phyloP scores from a whole-genome alignment of 345 rosid genomes.

The Murraya paniculata region DNA sequence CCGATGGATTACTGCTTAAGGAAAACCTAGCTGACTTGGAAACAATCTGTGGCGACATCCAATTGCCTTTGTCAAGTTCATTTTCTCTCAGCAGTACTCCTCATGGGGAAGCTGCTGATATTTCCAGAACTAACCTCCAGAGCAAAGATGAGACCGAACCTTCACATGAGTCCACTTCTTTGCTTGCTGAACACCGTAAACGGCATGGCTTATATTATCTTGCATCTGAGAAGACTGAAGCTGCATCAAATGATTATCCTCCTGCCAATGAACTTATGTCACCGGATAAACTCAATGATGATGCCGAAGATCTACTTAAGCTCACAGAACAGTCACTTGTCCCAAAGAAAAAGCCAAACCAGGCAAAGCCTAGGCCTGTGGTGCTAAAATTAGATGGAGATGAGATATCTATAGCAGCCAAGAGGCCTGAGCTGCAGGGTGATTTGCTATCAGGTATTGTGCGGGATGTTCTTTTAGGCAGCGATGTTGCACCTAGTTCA shows the following conservation, averaged over 20 bases:
- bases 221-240: conserved; percentile 53
- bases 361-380: conserved; percentile 81
- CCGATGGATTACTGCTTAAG: conserved; percentile 62
- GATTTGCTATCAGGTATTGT: conserved; percentile 61
- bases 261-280: conserved; percentile 65
- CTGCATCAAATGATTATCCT: conserved; percentile 56
- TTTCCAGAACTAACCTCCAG: conserved; percentile 32
- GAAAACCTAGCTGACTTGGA: conserved; percentile 75
- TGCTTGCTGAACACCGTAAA: conserved; percentile 86
- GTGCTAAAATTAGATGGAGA: conserved; percentile 86
- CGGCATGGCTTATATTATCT: conserved; percentile 84
- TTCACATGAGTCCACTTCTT: conserved; percentile 61
- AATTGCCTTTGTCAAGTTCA: conserved; percentile 39
- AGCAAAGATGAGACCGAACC: conserved; percentile 57
- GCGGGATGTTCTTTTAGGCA: conserved; percentile 66
- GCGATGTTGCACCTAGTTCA: conserved; percentile 28
- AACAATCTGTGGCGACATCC: conserved; percentile 46
- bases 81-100: conserved; percentile 36
- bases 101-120: conserved; percentile 39
- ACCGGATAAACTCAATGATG: conserved; percentile 30
- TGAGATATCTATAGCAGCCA: conserved; percentile 26
- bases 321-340: conserved; percentile 54
- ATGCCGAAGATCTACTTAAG: conserved; percentile 43
- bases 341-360: conserved; percentile 51
- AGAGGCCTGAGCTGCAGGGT: conserved; percentile 36